Evolutionary conservation across 2,329 filamentous ascomycete genomes (phyloP).

Genomic region (Corinectria fuckeliana): DNA sequence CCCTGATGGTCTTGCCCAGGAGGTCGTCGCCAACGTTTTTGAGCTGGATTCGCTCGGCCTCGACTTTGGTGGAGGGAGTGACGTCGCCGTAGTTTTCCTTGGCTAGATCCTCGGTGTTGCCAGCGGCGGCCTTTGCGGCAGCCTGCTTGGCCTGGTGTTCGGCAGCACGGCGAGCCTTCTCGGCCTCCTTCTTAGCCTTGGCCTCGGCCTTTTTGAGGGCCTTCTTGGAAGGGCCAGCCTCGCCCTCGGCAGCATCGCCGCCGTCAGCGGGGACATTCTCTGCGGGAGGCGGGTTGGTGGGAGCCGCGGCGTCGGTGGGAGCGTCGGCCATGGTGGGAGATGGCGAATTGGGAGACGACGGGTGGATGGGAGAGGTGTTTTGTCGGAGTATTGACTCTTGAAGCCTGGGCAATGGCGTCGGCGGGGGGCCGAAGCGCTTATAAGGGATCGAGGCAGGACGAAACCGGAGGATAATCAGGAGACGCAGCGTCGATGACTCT

Average conservation of each 20-base stretch:
- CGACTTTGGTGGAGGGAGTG: conserved; percentile 63
- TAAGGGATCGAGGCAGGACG: conserved; percentile 17
- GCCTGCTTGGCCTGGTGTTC: conserved; percentile 77
- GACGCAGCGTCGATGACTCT: conserved; percentile 30
- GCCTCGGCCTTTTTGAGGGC: conserved; percentile 83
- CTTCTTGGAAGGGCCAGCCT: conserved; percentile 52
- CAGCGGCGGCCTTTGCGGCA: conserved; percentile 68
- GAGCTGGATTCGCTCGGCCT: conserved; percentile 65
- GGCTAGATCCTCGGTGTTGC: conserved; percentile 71
- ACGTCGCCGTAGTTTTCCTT: conserved; percentile 82
- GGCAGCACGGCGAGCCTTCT: conserved; percentile 75
- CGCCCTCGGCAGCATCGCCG: conserved; percentile 25
- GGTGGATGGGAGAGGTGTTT: conserved; percentile 4
- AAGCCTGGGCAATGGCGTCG: conserved; percentile 6
- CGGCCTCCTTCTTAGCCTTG: conserved; percentile 88
- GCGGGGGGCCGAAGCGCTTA: conserved; percentile 10
- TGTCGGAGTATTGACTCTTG: conserved; percentile 13
- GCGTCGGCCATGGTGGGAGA: conserved; percentile 31
- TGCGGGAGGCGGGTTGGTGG: conserved; percentile 24
- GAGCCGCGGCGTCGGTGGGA: conserved; percentile 24
- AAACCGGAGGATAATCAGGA: conserved; percentile 27
- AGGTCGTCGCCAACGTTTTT: conserved; percentile 68
- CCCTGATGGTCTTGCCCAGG: conserved; percentile 73
- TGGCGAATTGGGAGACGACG: conserved; percentile 2
- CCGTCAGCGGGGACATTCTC: conserved; percentile 21